Evolutionary conservation across 495 filamentous ascomycete genomes (phyloP).

Genomic region (Annulohypoxylon bovei): DNA sequence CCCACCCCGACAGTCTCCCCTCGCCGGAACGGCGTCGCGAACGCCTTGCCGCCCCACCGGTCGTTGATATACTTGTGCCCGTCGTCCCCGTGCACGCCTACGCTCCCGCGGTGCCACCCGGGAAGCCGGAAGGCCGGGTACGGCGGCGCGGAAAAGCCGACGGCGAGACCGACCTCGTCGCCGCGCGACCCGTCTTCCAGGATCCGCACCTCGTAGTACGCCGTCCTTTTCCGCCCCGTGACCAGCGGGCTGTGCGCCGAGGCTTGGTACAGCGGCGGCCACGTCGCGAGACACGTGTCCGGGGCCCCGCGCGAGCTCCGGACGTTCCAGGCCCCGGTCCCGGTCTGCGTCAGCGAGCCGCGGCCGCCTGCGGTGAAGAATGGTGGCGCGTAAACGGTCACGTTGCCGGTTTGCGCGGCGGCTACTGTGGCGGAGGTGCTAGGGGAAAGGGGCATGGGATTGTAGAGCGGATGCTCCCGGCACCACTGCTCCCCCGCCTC

Average conservation of each 20-base stretch:
- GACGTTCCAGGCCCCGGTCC: constrained; percentile 58
- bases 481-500: constrained; percentile 80
- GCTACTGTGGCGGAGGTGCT: constrained; percentile 40
- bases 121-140: constrained; percentile 90
- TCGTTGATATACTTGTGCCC: constrained; percentile 90
- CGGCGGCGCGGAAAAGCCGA: constrained; percentile 83
- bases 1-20: constrained; percentile 66
- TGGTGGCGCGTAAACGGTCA: constrained; percentile 49
- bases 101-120: constrained; percentile 86
- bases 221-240: constrained; percentile 63
- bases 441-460: constrained; percentile 63
- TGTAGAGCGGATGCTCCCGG: constrained; percentile 66
- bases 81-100: constrained; percentile 93
- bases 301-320: constrained; percentile 43
- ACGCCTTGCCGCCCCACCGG: constrained; percentile 80
- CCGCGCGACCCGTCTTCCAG: constrained; percentile 39
- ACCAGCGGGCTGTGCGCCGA: constrained; percentile 70
- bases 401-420: constrained; percentile 39
- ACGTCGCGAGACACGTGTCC: constrained; percentile 69
- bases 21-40: constrained; percentile 60
- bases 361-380: constrained; percentile 35
- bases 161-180: constrained; percentile 71
- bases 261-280: constrained; percentile 80
- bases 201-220: constrained; percentile 84
- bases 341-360: constrained; percentile 43